A percentile compares a stretch with the other conserved stretches of the same genome.
Conservation (phyloP, 495 filamentous ascomycete species). For the Saxispiralis lemnorum region DNA sequence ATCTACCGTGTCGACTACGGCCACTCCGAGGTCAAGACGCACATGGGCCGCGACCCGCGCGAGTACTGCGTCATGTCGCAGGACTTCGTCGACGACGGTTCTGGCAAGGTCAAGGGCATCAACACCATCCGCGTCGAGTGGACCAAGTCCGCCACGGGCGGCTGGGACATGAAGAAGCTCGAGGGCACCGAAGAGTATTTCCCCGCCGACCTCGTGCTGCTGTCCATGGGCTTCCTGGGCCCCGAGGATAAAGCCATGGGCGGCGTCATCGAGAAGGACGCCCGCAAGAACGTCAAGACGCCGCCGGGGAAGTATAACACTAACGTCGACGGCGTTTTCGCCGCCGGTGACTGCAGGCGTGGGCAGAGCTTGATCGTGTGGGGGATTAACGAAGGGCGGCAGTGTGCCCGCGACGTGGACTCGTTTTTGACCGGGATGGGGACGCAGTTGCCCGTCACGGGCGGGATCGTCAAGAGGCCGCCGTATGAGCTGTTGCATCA, state of each 20-base stretch:
- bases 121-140: conserved; percentile 95
- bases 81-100: conserved; percentile 88
- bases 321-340: conserved; percentile 78
- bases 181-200: conserved; percentile 94
- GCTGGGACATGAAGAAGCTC: conserved; percentile 98
- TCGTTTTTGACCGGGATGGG: conserved; percentile 59
- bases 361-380: conserved; percentile 97
- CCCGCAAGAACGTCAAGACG: conserved; percentile 95
- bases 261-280: conserved; percentile 76
- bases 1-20: conserved; percentile 98
- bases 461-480: conserved; percentile 77
- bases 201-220: conserved; percentile 85
- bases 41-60: conserved; percentile 91
- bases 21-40: conserved; percentile 89
- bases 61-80: conserved; percentile 99
- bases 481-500: conserved; percentile 39
- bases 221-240: conserved; percentile 97
- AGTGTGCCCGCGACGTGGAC: conserved; percentile 87
- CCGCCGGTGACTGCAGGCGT: conserved; percentile 89
- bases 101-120: conserved; percentile 82
- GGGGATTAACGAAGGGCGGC: conserved; percentile 98
- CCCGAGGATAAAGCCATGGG: conserved; percentile 83
- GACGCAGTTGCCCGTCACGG: conserved; percentile 75
- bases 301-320: conserved; percentile 76
- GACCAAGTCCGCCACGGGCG: conserved; percentile 75